phyloP scores from a whole-genome alignment of 805 yeast genomes.

The Kodamaea laetipori region DNA sequence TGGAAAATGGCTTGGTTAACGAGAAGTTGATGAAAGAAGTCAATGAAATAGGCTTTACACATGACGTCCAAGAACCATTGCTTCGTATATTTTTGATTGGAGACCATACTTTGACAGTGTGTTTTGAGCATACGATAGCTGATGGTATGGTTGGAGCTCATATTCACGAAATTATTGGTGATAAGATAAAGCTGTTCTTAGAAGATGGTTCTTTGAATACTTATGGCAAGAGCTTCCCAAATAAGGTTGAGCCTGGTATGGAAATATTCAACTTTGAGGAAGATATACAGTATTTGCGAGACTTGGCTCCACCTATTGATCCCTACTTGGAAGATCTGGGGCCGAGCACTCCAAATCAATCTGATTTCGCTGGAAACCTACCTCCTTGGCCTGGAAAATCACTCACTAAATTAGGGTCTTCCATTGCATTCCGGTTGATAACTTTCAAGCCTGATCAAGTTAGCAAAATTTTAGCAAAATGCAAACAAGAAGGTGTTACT shows the following conservation, averaged over 20 bases:
- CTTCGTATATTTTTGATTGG: conserved; percentile 31
- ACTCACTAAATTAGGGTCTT: conserved; percentile 19
- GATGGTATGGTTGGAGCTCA: conserved; percentile 40
- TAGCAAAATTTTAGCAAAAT: conserved; percentile 25
- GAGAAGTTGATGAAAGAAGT: conserved; percentile 31
- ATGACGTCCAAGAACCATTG: conserved; percentile 29
- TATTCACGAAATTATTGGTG: conserved; percentile 38
- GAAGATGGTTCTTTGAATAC: not conserved
- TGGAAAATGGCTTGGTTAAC: conserved; percentile 21
- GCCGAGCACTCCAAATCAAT: no score
- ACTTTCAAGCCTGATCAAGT: conserved; percentile 29
- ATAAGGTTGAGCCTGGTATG: conserved; percentile 5
- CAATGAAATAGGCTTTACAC: conserved; percentile 22
- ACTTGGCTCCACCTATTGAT: conserved; percentile 41
- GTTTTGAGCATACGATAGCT: conserved; percentile 41
- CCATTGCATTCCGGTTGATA: conserved; percentile 29
- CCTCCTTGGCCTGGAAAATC: conserved; percentile 36
- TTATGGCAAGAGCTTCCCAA: not conserved
- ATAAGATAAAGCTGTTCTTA: conserved; percentile 22
- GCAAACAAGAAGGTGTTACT: conserved; percentile 33
- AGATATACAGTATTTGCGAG: conserved; percentile 23
- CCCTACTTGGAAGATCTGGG: conserved; percentile 28
- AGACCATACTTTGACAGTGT: conserved; percentile 21
- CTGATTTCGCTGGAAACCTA: no score
- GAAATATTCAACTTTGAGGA: conserved; percentile 24